phyloP scores from a whole-genome alignment of 2,329 filamentous ascomycete genomes.

The Colletotrichum sp. region DNA sequence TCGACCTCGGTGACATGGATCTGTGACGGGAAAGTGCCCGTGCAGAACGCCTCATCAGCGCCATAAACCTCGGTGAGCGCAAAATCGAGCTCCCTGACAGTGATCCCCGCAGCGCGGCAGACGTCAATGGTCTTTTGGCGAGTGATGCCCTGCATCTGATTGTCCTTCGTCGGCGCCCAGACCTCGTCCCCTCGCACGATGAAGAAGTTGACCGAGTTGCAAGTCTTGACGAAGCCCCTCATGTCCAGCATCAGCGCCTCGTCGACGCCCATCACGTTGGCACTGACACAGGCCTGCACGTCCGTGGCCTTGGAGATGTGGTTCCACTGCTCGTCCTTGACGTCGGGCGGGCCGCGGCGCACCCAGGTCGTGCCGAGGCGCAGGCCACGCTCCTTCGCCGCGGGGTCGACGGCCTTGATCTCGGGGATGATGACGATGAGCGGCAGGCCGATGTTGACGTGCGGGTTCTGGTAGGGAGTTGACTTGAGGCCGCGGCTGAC shows the following conservation, averaged over 20 bases:
- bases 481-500: slow-evolving; percentile 31
- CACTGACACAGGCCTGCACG: slow-evolving; percentile 32
- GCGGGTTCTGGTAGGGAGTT: slow-evolving; percentile 31
- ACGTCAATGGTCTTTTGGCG: slow-evolving; percentile 34
- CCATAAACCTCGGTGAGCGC: slow-evolving; percentile 33
- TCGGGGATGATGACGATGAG: slow-evolving; percentile 35
- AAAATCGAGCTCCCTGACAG: slow-evolving; percentile 31
- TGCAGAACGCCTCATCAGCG: slow-evolving; percentile 34
- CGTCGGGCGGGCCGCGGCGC: slow-evolving; percentile 32
- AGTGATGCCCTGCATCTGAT: slow-evolving; percentile 36
- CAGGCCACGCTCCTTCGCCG: slow-evolving; percentile 26
- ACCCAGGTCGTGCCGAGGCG: slow-evolving; percentile 31
- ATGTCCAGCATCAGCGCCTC: slow-evolving; percentile 34
- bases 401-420: slow-evolving; percentile 28
- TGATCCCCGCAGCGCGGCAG: slow-evolving; percentile 28
- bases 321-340: slow-evolving; percentile 36
- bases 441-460: slow-evolving; percentile 30
- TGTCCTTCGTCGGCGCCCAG: slow-evolving; percentile 34
- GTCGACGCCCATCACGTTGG: slow-evolving; percentile 33
- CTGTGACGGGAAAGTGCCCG: slow-evolving; percentile 32
- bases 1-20: slow-evolving; percentile 30
- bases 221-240: slow-evolving; percentile 33
- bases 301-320: slow-evolving; percentile 36
- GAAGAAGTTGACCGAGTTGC: slow-evolving; percentile 37
- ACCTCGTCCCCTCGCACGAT: slow-evolving; percentile 34